Base-by-base conservation (phyloP, 164 flowering plant genomes). In the Cinnamomum micranthum region DNA sequence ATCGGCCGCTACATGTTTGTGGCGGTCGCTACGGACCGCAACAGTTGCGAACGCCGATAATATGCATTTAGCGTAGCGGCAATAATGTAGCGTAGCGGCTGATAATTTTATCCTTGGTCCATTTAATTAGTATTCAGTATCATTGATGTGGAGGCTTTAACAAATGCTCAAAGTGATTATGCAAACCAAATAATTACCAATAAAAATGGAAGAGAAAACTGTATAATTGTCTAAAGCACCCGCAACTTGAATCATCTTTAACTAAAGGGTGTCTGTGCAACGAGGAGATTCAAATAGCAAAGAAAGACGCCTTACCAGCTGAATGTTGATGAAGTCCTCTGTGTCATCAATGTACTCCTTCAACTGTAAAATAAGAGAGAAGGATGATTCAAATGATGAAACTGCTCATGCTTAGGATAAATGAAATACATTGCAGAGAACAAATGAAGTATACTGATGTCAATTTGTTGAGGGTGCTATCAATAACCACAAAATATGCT, bases 401-500 rank as follows among this genome's bases (percentile, higher is more conserved):
- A 17, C 24, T 47, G 3, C 50, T 58, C 58, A 28, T 33, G 17
- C 65, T 62, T 28, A 41, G 47, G 27, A 63, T 22, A 63, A 35
- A 10, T 9, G 55, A 63, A 72, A 55, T 5, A 52, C 4, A 28
- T 3, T 3, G 25, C 25, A 20, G 15, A n/a, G 25, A 47, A 20
- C 62, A 70, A 51, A n/a, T 50, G n/a, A 4, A 23, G 64, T 2
- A 71, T 91, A 95, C 99, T 86, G 99, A 92, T 33, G 95, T 90
- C 80, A 95, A 81, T 81, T 95, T 95, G 83, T 91, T 93, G 58
- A 93, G 89, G 24, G 97, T 92, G 86, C 95, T 89, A 79, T 93
- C 97, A 80, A 90, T 91, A 74, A 90, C 90, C 33, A 92, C 94
- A 81, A 92, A 93, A 70, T 91, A 93, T 20, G 97, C 94, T 85